Evolutionary conservation across 352 stramenopile genomes (phyloP), one percentile per base, ranked within the genome.

Genomic region (Aphanomyces cochlioides): DNA sequence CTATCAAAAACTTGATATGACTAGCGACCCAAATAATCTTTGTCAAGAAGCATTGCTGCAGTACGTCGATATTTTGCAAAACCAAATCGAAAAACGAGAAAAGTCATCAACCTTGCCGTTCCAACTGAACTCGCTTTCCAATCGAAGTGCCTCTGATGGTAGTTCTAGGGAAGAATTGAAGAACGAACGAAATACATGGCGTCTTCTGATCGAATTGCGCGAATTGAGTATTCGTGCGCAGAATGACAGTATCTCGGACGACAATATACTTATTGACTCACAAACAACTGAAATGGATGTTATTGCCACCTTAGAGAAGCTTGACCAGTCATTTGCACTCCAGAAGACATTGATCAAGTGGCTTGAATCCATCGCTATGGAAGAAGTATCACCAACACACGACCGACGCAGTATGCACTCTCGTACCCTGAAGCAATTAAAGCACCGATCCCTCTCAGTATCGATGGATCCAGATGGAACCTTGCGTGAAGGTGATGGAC

Each of bases 161-260:
- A 67, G 41, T 34, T 19, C 41, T 7, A 13, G 91, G 48, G 80
- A 80, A 47, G 83, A 95, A 37, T 74, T 95, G 3, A 73, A 79
- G 0, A 81, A 95, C 61, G 87, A 95, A 43, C 80, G 87, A 41
- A 95, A 95, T 43, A 92, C 87, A n/a, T 95, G 87, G 87, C 76
- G 82, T 10, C 60, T 95, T 40, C 58, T 93, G 37, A 88, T 86
- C 63, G 84, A 92, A 56, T 73, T 95, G 40, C 83, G 85, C 10
- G 75, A 83, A 37, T 85, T 92, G 39, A 91, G 83, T 66, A 77
- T 68, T 12, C 53, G 3, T 58, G 12, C n/a, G 13, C 69, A 67
- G 2, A 69, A 56, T 15, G 73, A 75, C 47, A 66, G 78, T 6
- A 66, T 41, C 7, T 47, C 17, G 17, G 74, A 72, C 3, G 47